A percentile compares a stretch with the other conserved stretches of the same genome.
phyloP scores from a whole-genome alignment of 768 basidiomycete species.

The Amanita pseudoporphyria region DNA sequence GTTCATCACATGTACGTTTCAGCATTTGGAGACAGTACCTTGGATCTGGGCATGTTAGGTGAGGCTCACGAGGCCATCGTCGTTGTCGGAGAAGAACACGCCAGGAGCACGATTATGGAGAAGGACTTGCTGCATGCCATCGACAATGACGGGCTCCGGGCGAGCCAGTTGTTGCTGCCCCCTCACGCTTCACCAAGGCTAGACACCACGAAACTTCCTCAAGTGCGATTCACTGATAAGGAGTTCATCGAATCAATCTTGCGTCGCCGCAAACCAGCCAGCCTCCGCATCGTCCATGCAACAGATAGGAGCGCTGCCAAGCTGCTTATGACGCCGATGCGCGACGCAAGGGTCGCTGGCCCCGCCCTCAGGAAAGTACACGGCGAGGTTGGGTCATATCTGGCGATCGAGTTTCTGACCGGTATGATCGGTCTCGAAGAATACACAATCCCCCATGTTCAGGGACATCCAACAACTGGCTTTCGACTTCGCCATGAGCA shows the following conservation, averaged over 20 bases:
- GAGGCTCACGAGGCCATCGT: slow-evolving; percentile 15
- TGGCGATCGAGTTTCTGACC: slow-evolving; percentile 13
- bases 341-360: slow-evolving; percentile 13
- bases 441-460: slow-evolving; percentile 16
- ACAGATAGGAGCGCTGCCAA: slow-evolving; percentile 12
- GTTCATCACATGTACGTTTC: slow-evolving; percentile 12
- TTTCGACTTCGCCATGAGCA: slow-evolving; percentile 14
- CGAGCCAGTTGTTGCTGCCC: slow-evolving; percentile 14
- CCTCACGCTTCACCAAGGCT: slow-evolving; percentile 11
- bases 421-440: slow-evolving; percentile 15
- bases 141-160: slow-evolving; percentile 12
- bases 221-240: slow-evolving; percentile 8
- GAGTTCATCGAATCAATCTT: slow-evolving; percentile 9
- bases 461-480: slow-evolving; percentile 14
- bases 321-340: slow-evolving; percentile 18
- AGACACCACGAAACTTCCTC: slow-evolving; percentile 12
- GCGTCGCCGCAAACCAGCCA: slow-evolving; percentile 7
- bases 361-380: slow-evolving; percentile 12
- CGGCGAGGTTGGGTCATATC: not conserved
- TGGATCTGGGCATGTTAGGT: slow-evolving; percentile 17
- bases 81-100: slow-evolving; percentile 15
- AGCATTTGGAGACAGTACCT: slow-evolving; percentile 16
- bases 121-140: slow-evolving; percentile 12
- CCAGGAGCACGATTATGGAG: slow-evolving; percentile 16
- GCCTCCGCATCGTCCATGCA: slow-evolving; percentile 11